Evolutionary conservation across 345 rosid genomes (phyloP).

Genomic region (Xanthoceras sorbifolium): DNA sequence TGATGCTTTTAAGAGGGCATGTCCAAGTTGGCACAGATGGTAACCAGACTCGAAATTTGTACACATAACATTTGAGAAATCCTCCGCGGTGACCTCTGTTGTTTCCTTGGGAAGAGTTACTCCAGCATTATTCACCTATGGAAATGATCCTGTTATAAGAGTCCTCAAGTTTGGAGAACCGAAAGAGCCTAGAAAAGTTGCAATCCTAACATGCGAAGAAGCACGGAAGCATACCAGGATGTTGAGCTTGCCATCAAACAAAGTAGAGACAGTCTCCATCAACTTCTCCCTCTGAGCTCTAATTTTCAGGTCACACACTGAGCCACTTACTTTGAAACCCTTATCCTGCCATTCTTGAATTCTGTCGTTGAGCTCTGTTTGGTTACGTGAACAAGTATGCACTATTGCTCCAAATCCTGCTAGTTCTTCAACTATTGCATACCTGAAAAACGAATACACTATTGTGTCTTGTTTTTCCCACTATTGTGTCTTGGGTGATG

Average conservation of each 20-base stretch:
- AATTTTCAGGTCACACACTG: slow-evolving; percentile 53
- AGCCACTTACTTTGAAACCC: slow-evolving; percentile 52
- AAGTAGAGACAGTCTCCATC: slow-evolving; percentile 41
- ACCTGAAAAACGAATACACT: not conserved
- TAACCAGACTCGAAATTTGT: slow-evolving; percentile 53
- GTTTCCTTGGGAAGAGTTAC: slow-evolving; percentile 35
- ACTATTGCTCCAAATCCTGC: not conserved
- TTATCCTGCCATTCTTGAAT: slow-evolving; percentile 42
- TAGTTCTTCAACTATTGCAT: not conserved
- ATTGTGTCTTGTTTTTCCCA: too few species aligned
- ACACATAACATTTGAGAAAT: slow-evolving; percentile 27
- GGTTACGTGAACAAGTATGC: not conserved
- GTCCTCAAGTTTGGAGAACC: not conserved
- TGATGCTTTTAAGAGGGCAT: slow-evolving; percentile 50
- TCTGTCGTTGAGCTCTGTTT: not conserved
- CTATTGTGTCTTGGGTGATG: too few species aligned
- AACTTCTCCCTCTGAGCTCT: slow-evolving; percentile 45
- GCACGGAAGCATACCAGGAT: slow-evolving; percentile 41
- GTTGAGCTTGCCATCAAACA: slow-evolving; percentile 57
- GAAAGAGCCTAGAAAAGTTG: not conserved
- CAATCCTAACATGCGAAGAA: too few species aligned
- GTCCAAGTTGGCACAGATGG: slow-evolving; percentile 49
- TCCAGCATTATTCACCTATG: slow-evolving; percentile 55
- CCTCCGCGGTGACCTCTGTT: slow-evolving; percentile 32
- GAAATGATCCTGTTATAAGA: not conserved